Evolutionary conservation across 768 basidiomycete genomes (phyloP).

Genomic region (Naganishia vaughanmartiniae): DNA sequence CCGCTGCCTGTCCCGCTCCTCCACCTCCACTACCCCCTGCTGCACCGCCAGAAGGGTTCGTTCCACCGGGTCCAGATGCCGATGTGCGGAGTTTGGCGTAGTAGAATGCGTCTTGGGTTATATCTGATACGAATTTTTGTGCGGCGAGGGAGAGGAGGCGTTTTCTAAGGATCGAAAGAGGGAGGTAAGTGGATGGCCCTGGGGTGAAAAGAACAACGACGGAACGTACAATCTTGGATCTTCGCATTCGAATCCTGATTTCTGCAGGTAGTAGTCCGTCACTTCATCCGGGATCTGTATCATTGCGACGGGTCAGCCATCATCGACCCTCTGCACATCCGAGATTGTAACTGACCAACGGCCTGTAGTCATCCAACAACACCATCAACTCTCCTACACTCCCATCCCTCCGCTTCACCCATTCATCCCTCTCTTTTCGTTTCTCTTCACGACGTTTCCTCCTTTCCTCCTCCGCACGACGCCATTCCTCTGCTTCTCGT

Average conservation of each 20-base stretch:
- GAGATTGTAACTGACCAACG: slow-evolving; percentile 63
- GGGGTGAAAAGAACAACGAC: neutral
- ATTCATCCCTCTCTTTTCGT: slow-evolving; percentile 27
- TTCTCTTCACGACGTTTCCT: slow-evolving; percentile 8
- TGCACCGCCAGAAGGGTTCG: neutral
- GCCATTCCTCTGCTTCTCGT: neutral
- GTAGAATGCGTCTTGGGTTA: slow-evolving; percentile 93
- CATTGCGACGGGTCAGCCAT: neutral
- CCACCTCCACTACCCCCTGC: neutral
- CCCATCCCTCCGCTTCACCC: slow-evolving; percentile 71
- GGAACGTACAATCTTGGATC: slow-evolving; percentile 78
- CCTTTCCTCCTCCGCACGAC: neutral
- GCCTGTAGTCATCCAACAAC: slow-evolving; percentile 95
- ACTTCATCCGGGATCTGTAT: slow-evolving; percentile 91
- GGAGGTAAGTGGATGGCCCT: slow-evolving; percentile 11
- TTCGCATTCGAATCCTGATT: slow-evolving; percentile 91
- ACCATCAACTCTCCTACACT: slow-evolving; percentile 89
- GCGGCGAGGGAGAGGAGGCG: slow-evolving; percentile 90
- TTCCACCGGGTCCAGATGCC: slow-evolving; percentile 4
- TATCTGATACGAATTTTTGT: slow-evolving; percentile 96
- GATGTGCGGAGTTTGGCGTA: slow-evolving; percentile 82
- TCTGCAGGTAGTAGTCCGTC: slow-evolving; percentile 93
- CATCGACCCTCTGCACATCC: neutral
- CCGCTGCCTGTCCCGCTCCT: neutral
- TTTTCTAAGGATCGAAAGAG: slow-evolving; percentile 61